Base-by-base conservation (phyloP, 306 rosid genomes). In the Herpetospermum pedunculosum region DNA sequence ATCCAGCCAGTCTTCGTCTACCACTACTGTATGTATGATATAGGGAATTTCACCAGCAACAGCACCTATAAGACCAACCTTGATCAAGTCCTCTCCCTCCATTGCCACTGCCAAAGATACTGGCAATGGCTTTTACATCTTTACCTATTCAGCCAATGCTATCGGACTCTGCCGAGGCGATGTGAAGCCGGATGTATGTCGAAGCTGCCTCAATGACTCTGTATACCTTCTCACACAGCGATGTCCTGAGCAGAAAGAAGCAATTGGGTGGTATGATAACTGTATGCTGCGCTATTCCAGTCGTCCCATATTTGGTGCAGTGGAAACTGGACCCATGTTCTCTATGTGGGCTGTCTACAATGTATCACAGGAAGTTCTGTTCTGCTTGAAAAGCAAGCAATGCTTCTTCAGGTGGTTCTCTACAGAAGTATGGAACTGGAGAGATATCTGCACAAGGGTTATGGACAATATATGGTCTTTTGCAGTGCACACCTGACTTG, bases 101-200 rank as follows among this genome's bases (percentile, higher is more conserved):
- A 50, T 72, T 15, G 19, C 32, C 23, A 48, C 63, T 72, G 21
- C 76, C 63, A 32, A 54, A 8, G 7, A 72, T 15, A 50, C 44
- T 18, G 8, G 28, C 47, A 37, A 72, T 72, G 64, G 64, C 47
- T 72, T 49, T 52, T 72, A 49, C 76, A 52, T 50, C n/a, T 50
- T 52, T 26, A 50, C 76, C 3, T 35, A 37, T 34, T 21, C 6
- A 23, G 76, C 49, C 21, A 52, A 73, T 16, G 76, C 65, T 1
- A 4, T 73, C 2, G 65, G 64, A 21, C 88, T 88, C 77, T 88
- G 91, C 77, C 86, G 89, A 35, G 88, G 85, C 0, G 92, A 90
- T 60, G 44, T 76, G 72, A 35, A 60, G 64, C 28, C 79, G 2
- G 10, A 77, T 4, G 4, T 53, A 5, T 90, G 91, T 6, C 77